These are phyloP conservation scores for Bassia scoparia DNA, from an alignment of 148 eudicot genomes.

Conservation along the genomic window DNA sequence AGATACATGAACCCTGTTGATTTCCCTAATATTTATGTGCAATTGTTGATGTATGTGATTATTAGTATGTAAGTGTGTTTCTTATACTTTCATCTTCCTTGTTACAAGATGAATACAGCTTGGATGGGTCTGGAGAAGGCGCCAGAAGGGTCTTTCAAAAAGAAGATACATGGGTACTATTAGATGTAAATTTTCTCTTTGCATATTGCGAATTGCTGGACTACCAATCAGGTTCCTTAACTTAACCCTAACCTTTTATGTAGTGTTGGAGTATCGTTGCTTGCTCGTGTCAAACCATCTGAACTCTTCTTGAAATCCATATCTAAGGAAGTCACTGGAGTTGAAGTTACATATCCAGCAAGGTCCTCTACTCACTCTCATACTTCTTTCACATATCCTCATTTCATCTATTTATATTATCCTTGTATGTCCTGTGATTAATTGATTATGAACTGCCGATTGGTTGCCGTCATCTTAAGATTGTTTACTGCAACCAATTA, in stretches of 20 bases:
- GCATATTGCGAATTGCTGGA: not conserved
- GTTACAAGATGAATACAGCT: constrained; percentile 68
- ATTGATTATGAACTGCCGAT: too few species aligned
- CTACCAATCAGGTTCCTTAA: constrained; percentile 8
- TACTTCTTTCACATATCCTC: not conserved
- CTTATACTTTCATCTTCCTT: not conserved
- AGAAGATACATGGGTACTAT: constrained; percentile 83
- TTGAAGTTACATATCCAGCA: constrained; percentile 71
- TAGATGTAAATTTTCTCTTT: constrained; percentile 25
- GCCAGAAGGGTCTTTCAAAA: constrained; percentile 76
- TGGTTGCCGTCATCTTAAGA: not conserved
- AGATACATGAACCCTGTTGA: not conserved
- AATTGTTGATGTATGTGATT: constrained; percentile 10
- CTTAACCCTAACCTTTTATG: constrained; percentile 14
- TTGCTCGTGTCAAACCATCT: constrained; percentile 87
- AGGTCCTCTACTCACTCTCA: constrained; percentile 45
- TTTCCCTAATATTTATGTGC: not conserved
- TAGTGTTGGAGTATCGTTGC: constrained; percentile 76
- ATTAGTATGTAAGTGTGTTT: not conserved
- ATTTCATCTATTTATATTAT: not conserved
- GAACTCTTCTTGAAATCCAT: constrained; percentile 92
- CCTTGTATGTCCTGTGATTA: not conserved
- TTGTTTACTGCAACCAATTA: not conserved
- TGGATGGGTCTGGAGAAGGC: constrained; percentile 79
- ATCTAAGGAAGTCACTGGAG: constrained; percentile 63